These are phyloP conservation scores for Hymenoscyphus repandus DNA, from an alignment of 2,329 filamentous ascomycete species.

Conservation along the genomic window DNA sequence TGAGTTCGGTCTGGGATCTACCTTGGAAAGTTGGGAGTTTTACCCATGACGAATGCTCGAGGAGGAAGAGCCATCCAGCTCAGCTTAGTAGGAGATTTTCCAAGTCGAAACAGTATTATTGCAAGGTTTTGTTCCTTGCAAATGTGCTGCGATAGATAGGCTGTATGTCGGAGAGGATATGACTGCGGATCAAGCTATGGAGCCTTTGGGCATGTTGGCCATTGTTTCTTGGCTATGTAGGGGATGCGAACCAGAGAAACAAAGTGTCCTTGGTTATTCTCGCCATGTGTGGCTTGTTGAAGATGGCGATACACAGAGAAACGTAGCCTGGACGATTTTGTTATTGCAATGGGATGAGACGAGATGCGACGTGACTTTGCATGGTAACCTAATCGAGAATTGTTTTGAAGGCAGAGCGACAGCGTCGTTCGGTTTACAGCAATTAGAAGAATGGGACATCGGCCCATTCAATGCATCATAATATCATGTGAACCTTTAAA, in stretches of 20 bases:
- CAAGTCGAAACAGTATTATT: background rate
- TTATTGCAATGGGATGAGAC: no score
- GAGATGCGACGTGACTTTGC: no score
- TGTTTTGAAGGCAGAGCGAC: no score
- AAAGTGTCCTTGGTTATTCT: background rate
- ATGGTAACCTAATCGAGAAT: no score
- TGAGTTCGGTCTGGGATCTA: background rate
- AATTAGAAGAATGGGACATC: no score
- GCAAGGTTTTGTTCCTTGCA: background rate
- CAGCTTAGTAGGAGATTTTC: background rate
- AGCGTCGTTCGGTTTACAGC: no score
- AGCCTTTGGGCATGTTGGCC: background rate
- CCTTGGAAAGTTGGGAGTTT: background rate
- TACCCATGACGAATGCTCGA: background rate
- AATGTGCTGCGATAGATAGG: background rate
- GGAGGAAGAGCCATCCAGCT: background rate
- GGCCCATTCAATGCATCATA: no score
- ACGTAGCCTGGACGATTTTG: no score
- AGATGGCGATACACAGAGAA: background rate
- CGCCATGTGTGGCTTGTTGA: conserved; percentile 2
- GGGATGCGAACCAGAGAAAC: background rate
- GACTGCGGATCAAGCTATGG: background rate
- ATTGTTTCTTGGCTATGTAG: conserved; percentile 3
- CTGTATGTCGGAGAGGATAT: background rate
- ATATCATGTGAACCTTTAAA: no score